These are phyloP conservation scores for Quercus phellos DNA, from an alignment of 331 rosid species.

Conservation along the genomic window DNA sequence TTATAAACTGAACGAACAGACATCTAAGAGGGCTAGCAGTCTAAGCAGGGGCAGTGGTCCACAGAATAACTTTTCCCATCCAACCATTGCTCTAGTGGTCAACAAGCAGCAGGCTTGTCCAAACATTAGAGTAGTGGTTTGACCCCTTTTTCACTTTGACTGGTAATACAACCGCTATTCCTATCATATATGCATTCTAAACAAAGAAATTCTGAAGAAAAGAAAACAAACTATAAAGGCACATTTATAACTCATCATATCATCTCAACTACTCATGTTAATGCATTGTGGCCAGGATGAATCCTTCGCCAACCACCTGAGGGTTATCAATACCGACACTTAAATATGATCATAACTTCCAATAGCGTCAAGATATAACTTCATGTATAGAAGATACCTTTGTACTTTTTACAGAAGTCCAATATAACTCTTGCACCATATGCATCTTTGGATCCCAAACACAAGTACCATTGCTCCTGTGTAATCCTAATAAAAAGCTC, in stretches of 20 bases:
- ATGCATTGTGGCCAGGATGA: background rate
- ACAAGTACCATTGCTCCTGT: background rate
- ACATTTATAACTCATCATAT: background rate
- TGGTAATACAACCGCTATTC: background rate
- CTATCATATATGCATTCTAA: background rate
- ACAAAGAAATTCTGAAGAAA: background rate
- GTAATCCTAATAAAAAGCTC: background rate
- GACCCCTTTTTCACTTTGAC: background rate
- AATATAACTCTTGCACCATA: background rate
- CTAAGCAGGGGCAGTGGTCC: background rate
- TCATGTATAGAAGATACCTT: too few species aligned
- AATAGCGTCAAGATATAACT: background rate
- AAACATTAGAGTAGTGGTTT: background rate
- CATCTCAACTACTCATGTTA: background rate
- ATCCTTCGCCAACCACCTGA: background rate
- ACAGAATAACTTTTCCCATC: background rate
- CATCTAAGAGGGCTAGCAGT: background rate
- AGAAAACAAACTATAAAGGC: background rate
- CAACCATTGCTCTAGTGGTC: background rate
- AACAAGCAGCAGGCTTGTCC: background rate
- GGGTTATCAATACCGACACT: background rate
- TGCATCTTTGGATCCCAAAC: background rate
- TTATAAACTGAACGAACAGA: background rate
- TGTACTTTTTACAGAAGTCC: background rate
- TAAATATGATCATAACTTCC: background rate